phyloP scores from a whole-genome alignment of 164 flowering plant species.

The Buxus sempervirens region DNA sequence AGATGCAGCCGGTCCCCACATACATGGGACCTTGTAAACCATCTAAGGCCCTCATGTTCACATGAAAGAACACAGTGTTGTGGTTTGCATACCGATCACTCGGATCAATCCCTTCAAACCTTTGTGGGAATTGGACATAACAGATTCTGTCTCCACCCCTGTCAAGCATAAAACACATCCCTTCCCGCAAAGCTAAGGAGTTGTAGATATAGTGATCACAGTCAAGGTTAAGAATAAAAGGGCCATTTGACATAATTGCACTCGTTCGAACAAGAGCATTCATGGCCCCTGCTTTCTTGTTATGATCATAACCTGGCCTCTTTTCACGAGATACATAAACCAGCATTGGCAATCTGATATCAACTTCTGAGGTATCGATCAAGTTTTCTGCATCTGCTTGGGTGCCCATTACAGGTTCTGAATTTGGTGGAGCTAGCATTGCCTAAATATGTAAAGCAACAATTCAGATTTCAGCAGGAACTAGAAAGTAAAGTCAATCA shows the following conservation, averaged over 20 bases:
- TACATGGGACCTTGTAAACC: conserved; percentile 97
- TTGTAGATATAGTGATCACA: conserved; percentile 93
- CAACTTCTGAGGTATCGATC: conserved; percentile 67
- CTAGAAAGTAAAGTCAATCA: background rate
- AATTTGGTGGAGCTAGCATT: conserved; percentile 79
- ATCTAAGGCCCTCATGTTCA: conserved; percentile 82
- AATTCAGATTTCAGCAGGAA: background rate
- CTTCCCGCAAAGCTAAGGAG: conserved; percentile 78
- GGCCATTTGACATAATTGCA: conserved; percentile 91
- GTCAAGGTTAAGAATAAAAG: conserved; percentile 88
- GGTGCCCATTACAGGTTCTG: conserved; percentile 59
- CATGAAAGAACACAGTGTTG: conserved; percentile 90
- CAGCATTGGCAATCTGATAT: conserved; percentile 78
- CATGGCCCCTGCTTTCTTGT: conserved; percentile 99
- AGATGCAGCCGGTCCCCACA: conserved; percentile 94
- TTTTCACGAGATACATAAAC: conserved; percentile 94
- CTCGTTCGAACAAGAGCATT: conserved; percentile 84
- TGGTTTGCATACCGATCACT: conserved; percentile 91
- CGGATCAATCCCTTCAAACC: conserved; percentile 94
- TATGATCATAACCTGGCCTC: conserved; percentile 86
- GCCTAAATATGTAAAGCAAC: conserved; percentile 32
- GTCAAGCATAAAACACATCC: conserved; percentile 98
- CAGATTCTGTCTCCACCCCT: conserved; percentile 85
- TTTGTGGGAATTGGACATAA: conserved; percentile 93
- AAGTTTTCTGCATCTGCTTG: conserved; percentile 51